Evolutionary conservation across 805 yeast genomes (phyloP).

Genomic region (Pichia eremophila): DNA sequence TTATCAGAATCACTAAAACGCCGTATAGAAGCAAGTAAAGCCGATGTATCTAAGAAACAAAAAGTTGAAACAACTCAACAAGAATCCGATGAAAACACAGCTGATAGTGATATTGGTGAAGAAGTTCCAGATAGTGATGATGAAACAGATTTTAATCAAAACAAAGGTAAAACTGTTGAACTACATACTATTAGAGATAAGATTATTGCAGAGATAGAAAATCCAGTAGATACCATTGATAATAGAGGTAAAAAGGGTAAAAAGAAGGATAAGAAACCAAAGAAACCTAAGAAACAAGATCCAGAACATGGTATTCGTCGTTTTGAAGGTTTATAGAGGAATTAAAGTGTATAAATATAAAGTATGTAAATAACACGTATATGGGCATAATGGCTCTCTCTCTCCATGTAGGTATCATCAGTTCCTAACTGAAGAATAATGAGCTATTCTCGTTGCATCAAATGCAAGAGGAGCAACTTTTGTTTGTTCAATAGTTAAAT

Average conservation of each 20-base stretch:
- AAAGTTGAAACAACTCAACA: slow-evolving; percentile 2
- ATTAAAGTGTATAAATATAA: too few species aligned
- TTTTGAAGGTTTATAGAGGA: slow-evolving; percentile 39
- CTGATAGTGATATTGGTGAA: not conserved
- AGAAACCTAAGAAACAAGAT: slow-evolving; percentile 35
- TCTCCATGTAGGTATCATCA: too few species aligned
- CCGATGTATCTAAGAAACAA: not conserved
- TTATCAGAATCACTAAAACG: slow-evolving; percentile 6
- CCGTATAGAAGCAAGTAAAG: not conserved
- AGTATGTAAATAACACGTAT: too few species aligned
- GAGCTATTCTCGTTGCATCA: too few species aligned
- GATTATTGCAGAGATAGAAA: slow-evolving; percentile 19
- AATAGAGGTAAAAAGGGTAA: slow-evolving; percentile 9
- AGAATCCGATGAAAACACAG: not conserved
- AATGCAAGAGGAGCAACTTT: too few species aligned
- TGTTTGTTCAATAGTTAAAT: too few species aligned
- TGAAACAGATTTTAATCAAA: slow-evolving; percentile 8
- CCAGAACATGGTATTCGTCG: slow-evolving; percentile 55
- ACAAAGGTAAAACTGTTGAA: slow-evolving; percentile 15
- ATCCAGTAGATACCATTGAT: slow-evolving; percentile 14
- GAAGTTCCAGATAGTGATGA: slow-evolving; percentile 12
- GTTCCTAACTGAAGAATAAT: too few species aligned
- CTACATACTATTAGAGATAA: slow-evolving; percentile 19
- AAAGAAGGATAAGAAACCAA: slow-evolving; percentile 23
- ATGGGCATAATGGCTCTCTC: too few species aligned